Base-by-base conservation (phyloP, 2,329 filamentous ascomycete species). In the Talaromyces albobiverticillius region DNA sequence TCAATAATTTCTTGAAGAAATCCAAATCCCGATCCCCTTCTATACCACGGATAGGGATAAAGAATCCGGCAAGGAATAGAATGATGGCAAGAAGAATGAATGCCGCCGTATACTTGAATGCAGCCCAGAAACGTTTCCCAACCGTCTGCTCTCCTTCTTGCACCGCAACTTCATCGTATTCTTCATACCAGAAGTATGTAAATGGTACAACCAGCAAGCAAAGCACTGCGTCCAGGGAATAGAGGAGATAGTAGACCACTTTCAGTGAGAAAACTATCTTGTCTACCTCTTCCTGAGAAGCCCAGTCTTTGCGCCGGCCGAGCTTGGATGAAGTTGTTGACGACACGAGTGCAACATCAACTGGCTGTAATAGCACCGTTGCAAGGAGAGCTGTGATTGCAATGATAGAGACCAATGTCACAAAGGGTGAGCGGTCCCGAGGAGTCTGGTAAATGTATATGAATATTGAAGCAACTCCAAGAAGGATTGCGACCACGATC, bases 101-200 rank as follows among this genome's bases (percentile, higher is more conserved):
- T 57, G 85, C 87, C 47, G 92, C 75, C 0, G 94, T 96, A 75
- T 96, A 97, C 74, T 95, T 96, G 68, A 89, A 77, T 3, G 94
- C 90, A n/a, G 86, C 86, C 82, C 86, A 87, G 57, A 97, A 81
- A 52, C 90, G 83, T 65, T 84, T 82, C 6, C 79, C 80, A 55
- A 87, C 71, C 2, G 88, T 87, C 68, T 92, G 86, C 26, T 83
- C 84, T 29, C 90, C 89, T 57, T 89, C 83, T 64, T 95, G 89
- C 31, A 87, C 82, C 57, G 91, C 91, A 18, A 93, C 86, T 73
- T 96, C 91, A 65, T 96, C 93, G 61, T 95, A 95, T 71, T 97
- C 94, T 71, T 99, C 94, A 66, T 95, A 94, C 85, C 88, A 96
- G 71, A 99, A 99, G 76, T 99, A 99, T 46, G 92, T 88, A 68